Conservation (phyloP, 371 early-diverging fungal genomes). For the Mucor racemosus region DNA sequence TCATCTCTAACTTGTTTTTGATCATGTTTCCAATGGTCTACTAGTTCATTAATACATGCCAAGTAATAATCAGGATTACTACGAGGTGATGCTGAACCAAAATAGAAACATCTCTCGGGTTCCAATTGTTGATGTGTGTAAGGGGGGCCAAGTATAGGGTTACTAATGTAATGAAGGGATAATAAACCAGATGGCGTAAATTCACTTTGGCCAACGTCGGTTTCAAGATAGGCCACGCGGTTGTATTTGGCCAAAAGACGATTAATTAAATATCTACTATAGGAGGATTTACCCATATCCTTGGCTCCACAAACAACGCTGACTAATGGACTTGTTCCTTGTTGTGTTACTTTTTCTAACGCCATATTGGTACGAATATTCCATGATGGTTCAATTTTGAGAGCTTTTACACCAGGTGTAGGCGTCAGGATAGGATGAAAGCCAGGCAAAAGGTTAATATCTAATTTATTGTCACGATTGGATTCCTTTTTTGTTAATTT, state of each 20-base stretch:
- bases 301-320: conserved; percentile 70
- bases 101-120: conserved; percentile 64
- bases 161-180: conserved; percentile 67
- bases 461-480: background rate
- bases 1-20: conserved; percentile 18
- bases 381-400: conserved; percentile 53
- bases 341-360: conserved; percentile 20
- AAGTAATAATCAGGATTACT: conserved; percentile 76
- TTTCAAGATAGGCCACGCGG: conserved; percentile 76
- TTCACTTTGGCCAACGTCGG: conserved; percentile 85
- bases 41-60: conserved; percentile 59
- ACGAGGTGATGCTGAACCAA: conserved; percentile 69
- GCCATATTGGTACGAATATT: conserved; percentile 8
- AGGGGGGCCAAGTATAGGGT: conserved; percentile 77
- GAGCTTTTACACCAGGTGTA: conserved; percentile 41
- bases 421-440: conserved; percentile 43
- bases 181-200: conserved; percentile 75
- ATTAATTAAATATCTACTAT: conserved; percentile 69
- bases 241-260: conserved; percentile 59
- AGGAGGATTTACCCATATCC: conserved; percentile 83
- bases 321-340: conserved; percentile 40
- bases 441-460: conserved; percentile 24
- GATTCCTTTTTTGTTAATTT: conserved; percentile 11
- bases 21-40: conserved; percentile 55
- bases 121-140: conserved; percentile 69